Percentiles rank a stretch among this genome's conserved stretches.
phyloP scores from a whole-genome alignment of 2,329 filamentous ascomycete genomes.

The Penicillium frequentans region DNA sequence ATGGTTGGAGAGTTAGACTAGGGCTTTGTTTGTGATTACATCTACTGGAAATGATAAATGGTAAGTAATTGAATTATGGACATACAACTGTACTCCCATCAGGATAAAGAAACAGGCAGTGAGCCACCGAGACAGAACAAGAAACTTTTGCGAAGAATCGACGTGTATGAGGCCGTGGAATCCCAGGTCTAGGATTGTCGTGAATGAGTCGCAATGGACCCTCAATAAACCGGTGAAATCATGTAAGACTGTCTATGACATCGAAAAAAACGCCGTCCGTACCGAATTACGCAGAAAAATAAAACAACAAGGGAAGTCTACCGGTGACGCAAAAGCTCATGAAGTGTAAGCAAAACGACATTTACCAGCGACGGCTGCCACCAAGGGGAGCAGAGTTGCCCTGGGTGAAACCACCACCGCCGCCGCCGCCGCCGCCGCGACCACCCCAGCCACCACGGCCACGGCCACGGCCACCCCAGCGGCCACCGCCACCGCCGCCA shows the following conservation, averaged over 20 bases:
- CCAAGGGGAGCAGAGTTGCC: constrained; percentile 61
- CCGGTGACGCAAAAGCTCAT: constrained; percentile 27
- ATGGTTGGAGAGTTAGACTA: constrained; percentile 11
- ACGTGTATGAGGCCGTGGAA: constrained; percentile 16
- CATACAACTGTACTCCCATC: constrained; percentile 6
- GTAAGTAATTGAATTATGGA: constrained; percentile 10
- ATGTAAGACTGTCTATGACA: constrained; percentile 39
- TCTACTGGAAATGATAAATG: background rate
- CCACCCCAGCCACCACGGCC: constrained; percentile 63
- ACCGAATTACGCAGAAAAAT: constrained; percentile 34
- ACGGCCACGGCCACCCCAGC: constrained; percentile 58
- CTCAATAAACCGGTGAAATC: constrained; percentile 17
- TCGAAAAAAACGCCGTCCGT: constrained; percentile 38
- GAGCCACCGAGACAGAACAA: constrained; percentile 1
- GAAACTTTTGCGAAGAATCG: constrained; percentile 21
- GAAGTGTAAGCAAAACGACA: constrained; percentile 20
- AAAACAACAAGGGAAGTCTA: constrained; percentile 29
- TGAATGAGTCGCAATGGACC: constrained; percentile 4
- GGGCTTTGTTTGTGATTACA: background rate
- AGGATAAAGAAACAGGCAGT: background rate
- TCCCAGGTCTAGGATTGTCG: constrained; percentile 14
- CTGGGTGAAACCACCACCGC: constrained; percentile 52
- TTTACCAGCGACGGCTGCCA: constrained; percentile 58
- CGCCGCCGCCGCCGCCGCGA: constrained; percentile 33
- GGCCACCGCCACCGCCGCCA: constrained; percentile 71